These are phyloP conservation scores for Aspergillus fumigatiaffinis DNA, from an alignment of 2,329 filamentous ascomycete species.

Conservation along the genomic window DNA sequence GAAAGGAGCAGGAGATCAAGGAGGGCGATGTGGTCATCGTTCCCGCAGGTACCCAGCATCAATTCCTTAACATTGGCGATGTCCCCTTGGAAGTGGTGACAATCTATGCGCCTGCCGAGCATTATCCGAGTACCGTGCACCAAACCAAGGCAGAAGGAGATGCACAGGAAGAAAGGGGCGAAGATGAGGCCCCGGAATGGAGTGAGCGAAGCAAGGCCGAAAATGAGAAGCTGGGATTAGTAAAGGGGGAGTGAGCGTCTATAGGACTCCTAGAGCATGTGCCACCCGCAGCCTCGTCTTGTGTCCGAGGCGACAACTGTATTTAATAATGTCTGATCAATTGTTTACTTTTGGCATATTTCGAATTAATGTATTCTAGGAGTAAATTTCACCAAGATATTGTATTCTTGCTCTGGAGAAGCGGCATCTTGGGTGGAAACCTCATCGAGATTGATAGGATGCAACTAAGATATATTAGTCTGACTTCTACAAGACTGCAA, in stretches of 20 bases:
- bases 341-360: background rate
- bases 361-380: background rate
- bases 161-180: constrained; percentile 57
- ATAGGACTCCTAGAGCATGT: no score
- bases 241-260: constrained; percentile 35
- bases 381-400: constrained; percentile 2
- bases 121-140: constrained; percentile 57
- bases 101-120: constrained; percentile 61
- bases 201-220: constrained; percentile 52
- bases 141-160: constrained; percentile 62
- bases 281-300: background rate
- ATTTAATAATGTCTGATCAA: background rate
- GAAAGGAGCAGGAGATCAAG: constrained; percentile 54
- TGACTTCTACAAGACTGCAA: background rate
- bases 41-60: constrained; percentile 62
- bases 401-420: background rate
- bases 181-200: constrained; percentile 60
- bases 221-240: constrained; percentile 55
- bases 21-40: constrained; percentile 59
- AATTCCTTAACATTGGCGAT: constrained; percentile 60
- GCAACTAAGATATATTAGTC: constrained; percentile 1
- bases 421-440: background rate
- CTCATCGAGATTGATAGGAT: background rate
- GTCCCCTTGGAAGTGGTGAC: constrained; percentile 60
- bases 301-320: background rate